Percentiles rank a stretch among this genome's conserved stretches.
Conservation (phyloP, 139 green algal species). For the Tetraselmis chui region DNA sequence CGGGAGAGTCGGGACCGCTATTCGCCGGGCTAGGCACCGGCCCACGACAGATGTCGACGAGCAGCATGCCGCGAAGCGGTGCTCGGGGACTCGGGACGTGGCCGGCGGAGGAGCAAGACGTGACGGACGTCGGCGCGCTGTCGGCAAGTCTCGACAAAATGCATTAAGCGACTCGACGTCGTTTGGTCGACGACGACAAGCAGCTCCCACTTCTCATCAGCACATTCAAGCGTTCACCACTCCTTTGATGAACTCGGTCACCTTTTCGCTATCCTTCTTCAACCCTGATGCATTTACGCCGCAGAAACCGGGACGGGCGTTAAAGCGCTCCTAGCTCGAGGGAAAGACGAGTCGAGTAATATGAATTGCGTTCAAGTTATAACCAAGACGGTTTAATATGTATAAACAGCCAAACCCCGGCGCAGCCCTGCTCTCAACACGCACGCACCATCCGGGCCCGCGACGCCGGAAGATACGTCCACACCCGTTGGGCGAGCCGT, state of each 20-base stretch:
- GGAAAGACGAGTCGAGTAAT: no score
- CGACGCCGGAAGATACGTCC: conserved; percentile 79
- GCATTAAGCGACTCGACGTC: neutral
- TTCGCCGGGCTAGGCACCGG: no score
- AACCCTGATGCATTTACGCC: no score
- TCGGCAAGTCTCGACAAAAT: neutral
- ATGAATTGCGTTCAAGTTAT: no score
- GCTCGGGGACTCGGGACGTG: no score
- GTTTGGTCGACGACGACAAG: neutral
- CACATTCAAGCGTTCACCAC: neutral
- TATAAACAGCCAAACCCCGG: no score
- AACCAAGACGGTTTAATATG: no score
- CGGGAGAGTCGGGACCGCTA: no score
- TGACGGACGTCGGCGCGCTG: neutral
- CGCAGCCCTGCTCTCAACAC: no score
- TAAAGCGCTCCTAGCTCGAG: no score
- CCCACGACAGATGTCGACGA: neutral
- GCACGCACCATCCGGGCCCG: conserved; percentile 29
- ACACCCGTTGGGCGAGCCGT: conserved; percentile 48
- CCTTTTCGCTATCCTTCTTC: conserved; percentile 35
- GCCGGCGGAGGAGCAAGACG: neutral
- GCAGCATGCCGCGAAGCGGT: neutral
- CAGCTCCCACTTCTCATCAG: neutral
- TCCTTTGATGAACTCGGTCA: conserved; percentile 20
- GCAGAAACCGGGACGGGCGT: no score